Evolutionary conservation across 139 green algal species (phyloP).

Genomic region (Chlorella vulgaris): DNA sequence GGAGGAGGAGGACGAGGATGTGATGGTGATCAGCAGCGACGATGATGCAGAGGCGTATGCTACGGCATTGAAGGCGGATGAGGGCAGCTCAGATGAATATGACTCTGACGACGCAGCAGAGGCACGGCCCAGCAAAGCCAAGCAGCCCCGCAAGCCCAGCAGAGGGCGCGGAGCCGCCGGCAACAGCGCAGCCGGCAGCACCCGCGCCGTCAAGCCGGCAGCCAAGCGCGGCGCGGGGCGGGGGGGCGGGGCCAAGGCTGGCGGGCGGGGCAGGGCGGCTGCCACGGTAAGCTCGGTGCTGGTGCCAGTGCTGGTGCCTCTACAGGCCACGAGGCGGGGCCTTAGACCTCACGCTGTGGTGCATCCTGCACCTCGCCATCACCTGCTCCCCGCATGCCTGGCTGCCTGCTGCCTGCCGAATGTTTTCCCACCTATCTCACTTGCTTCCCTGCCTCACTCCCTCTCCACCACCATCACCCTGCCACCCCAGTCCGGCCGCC

Average conservation of each 20-base stretch:
- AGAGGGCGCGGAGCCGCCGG: neutral
- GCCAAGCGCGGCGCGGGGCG: neutral
- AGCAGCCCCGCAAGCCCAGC: neutral
- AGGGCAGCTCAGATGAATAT: slow-evolving; percentile 13
- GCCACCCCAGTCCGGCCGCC: neutral
- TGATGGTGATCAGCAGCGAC: slow-evolving; percentile 9
- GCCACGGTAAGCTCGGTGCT: neutral
- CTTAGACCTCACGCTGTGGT: too few relatives aligned
- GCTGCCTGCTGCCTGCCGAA: too few relatives aligned
- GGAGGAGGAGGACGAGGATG: neutral
- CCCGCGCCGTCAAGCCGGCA: neutral
- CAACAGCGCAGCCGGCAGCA: neutral
- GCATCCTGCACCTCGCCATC: too few relatives aligned
- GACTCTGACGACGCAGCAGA: slow-evolving; percentile 24
- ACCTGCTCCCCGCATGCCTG: too few relatives aligned
- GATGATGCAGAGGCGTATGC: neutral
- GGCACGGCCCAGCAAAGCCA: neutral
- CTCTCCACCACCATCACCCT: neutral
- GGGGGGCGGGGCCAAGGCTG: neutral
- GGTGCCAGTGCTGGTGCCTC: neutral
- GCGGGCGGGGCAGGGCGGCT: neutral
- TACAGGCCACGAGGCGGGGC: neutral
- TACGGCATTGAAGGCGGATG: neutral
- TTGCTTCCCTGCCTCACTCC: too few relatives aligned
- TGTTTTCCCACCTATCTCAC: too few relatives aligned